Conservation (phyloP, 116 monocot genomes). For the Zostera marina region DNA sequence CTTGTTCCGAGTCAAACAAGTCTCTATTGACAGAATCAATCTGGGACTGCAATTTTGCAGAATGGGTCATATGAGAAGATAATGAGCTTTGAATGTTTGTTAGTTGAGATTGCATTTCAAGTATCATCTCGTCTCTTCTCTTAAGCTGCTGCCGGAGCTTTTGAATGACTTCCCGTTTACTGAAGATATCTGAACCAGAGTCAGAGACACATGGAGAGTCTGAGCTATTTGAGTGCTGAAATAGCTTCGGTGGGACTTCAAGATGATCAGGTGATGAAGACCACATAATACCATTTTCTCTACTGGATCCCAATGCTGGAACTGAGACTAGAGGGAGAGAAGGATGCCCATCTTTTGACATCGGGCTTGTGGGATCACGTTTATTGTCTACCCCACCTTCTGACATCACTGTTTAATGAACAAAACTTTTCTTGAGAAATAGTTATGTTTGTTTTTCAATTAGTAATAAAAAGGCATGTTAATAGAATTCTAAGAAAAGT, state of each 20-base stretch:
- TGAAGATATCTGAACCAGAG: constrained; percentile 79
- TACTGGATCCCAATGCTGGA: constrained; percentile 14
- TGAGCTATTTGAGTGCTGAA: constrained; percentile 48
- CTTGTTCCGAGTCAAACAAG: constrained; percentile 63
- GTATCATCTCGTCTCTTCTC: constrained; percentile 80
- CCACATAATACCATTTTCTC: constrained; percentile 29
- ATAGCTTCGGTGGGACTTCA: constrained; percentile 26
- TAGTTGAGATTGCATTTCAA: constrained; percentile 88
- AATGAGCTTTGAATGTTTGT: constrained; percentile 54
- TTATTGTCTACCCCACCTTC: constrained; percentile 13
- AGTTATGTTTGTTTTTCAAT: neutral
- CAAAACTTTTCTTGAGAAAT: neutral
- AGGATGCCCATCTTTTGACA: constrained; percentile 14
- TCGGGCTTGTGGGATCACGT: constrained; percentile 11
- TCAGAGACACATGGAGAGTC: constrained; percentile 79
- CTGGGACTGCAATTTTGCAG: constrained; percentile 40
- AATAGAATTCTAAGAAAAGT: too few relatives aligned
- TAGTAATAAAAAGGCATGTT: too few relatives aligned
- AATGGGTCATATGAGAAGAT: constrained; percentile 34
- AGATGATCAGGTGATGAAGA: constrained; percentile 29
- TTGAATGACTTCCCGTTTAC: constrained; percentile 71
- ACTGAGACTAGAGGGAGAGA: constrained; percentile 23
- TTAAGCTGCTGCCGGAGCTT: constrained; percentile 79
- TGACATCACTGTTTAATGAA: constrained; percentile 7
- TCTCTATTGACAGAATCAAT: constrained; percentile 46